Percentiles rank a stretch among this genome's conserved stretches.
phyloP scores from a whole-genome alignment of 495 filamentous ascomycete species.

The Letharia columbiana region DNA sequence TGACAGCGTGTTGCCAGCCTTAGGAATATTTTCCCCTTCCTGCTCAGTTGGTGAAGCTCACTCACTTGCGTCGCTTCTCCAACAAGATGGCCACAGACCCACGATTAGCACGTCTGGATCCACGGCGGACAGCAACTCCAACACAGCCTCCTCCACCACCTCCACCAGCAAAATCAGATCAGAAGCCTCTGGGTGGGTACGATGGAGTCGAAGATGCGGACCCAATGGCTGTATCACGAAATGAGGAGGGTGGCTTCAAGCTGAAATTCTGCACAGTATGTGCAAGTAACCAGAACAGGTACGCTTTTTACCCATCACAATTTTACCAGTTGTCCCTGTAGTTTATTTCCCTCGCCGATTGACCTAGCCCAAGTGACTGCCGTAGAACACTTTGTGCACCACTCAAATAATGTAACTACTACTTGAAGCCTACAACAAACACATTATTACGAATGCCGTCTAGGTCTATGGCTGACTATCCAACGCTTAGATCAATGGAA shows the following conservation, averaged over 20 bases:
- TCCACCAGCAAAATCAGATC: constrained; percentile 28
- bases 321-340: neutral
- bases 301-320: constrained; percentile 21
- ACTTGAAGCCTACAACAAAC: neutral
- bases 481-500: constrained; percentile 73
- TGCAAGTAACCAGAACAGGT: constrained; percentile 94
- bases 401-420: neutral
- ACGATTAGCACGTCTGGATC: constrained; percentile 36
- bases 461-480: neutral
- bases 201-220: constrained; percentile 42
- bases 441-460: neutral
- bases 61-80: neutral
- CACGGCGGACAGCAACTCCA: constrained; percentile 39
- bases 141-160: constrained; percentile 47
- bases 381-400: neutral
- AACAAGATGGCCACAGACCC: constrained; percentile 23
- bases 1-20: constrained; percentile 17
- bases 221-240: constrained; percentile 40
- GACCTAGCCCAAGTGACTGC: neutral
- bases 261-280: constrained; percentile 98
- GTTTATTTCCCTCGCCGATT: neutral
- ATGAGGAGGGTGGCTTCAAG: constrained; percentile 49
- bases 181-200: constrained; percentile 25
- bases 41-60: neutral
- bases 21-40: neutral